Evolutionary conservation across 768 basidiomycete species (phyloP).

Genomic region (Suillus placidus): DNA sequence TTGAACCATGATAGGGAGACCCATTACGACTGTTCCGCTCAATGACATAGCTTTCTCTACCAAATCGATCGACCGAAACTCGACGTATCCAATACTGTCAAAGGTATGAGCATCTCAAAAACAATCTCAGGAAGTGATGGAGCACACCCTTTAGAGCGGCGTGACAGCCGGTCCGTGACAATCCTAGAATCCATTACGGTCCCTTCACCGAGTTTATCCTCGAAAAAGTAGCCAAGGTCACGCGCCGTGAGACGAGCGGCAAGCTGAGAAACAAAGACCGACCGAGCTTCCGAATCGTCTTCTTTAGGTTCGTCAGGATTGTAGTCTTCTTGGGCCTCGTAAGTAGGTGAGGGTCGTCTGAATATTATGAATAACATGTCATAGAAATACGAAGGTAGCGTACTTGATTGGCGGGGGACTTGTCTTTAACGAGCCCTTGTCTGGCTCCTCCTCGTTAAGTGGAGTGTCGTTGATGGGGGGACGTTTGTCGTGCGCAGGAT

Average conservation of each 20-base stretch:
- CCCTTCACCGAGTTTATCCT: constrained; percentile 92
- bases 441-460: constrained; percentile 36
- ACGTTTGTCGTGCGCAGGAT: constrained; percentile 42
- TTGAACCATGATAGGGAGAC: constrained; percentile 95
- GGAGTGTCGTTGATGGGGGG: constrained; percentile 45
- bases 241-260: constrained; percentile 95
- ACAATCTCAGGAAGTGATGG: background rate
- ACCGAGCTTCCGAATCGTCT: constrained; percentile 97
- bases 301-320: constrained; percentile 89
- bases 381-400: constrained; percentile 21
- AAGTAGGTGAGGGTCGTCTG: constrained; percentile 73
- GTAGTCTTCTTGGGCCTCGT: constrained; percentile 70
- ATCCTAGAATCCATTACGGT: constrained; percentile 95
- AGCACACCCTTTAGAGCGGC: constrained; percentile 95
- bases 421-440: constrained; percentile 36
- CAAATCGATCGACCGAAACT: constrained; percentile 87
- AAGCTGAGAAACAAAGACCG: constrained; percentile 98
- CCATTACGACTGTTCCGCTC: constrained; percentile 96
- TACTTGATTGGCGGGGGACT: constrained; percentile 52
- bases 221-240: constrained; percentile 98
- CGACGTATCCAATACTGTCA: constrained; percentile 93
- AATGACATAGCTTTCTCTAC: constrained; percentile 90
- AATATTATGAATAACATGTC: constrained; percentile 14
- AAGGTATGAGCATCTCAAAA: constrained; percentile 11
- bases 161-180: constrained; percentile 92